phyloP scores from a whole-genome alignment of 306 rosid species.

The Sophora flavescens region DNA sequence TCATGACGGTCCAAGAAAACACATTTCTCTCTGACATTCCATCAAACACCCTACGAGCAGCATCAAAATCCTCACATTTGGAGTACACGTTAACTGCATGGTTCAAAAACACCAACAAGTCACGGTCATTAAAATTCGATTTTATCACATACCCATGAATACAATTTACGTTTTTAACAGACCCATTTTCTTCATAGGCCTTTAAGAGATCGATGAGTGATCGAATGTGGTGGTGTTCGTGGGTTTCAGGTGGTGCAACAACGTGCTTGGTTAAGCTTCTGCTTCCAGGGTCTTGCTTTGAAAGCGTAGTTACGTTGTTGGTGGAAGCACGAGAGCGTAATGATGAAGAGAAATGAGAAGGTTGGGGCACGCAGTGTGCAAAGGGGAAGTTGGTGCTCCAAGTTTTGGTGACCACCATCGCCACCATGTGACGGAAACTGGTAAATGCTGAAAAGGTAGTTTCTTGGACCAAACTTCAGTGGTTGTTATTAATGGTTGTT shows the following conservation, averaged over 20 bases:
- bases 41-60: conserved; percentile 65
- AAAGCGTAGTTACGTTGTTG: conserved; percentile 45
- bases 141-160: conserved; percentile 70
- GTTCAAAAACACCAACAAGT: conserved; percentile 64
- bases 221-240: conserved; percentile 42
- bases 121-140: conserved; percentile 51
- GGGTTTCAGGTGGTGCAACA: conserved; percentile 43
- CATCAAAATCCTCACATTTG: conserved; percentile 58
- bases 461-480: too few relatives aligned
- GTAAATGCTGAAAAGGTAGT: too few relatives aligned
- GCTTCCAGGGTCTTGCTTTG: conserved; percentile 37
- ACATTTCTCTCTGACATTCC: conserved; percentile 66
- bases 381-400: conserved; percentile 51
- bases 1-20: conserved; percentile 80
- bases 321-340: conserved; percentile 36
- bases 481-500: too few relatives aligned
- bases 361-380: conserved; percentile 42
- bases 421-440: neutral
- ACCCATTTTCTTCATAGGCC: conserved; percentile 51
- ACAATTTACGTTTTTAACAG: conserved; percentile 50
- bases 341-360: conserved; percentile 20
- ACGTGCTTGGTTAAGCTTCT: conserved; percentile 41
- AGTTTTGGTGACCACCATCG: neutral
- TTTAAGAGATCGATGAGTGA: conserved; percentile 64
- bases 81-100: conserved; percentile 61